Evolutionary conservation across 2,329 filamentous ascomycete species (phyloP), one percentile per base, ranked within the genome.

Genomic region (Trichoderma sp.): DNA sequence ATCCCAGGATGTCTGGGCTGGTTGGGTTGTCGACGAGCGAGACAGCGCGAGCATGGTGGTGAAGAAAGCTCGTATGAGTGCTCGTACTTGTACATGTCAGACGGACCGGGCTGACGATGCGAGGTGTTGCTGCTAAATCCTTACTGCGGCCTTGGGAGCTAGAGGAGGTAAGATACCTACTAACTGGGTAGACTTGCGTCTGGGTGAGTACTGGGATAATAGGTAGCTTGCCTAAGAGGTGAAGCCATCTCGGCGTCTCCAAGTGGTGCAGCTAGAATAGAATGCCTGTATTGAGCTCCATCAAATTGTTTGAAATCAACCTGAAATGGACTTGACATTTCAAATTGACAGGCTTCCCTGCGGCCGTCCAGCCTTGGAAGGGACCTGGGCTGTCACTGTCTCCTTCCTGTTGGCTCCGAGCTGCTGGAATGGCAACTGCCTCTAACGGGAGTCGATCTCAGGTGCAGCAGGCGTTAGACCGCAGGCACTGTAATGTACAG

Each of bases 321-420:
- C 34, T 36, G 34, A 36, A 36, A 36, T 36, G 34, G 34, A 36
- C 34, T 36, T 36, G 34, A 32, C 55, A 53, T 53, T 58, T 17
- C 55, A 30, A 3, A n/a, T 17, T 13, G 36, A 39, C 36, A 39
- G 39, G 17, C n/a, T 61, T 47, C 55, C 66, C 26, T 34, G 57
- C 20, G 15, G 26, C 32, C 61, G 26, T 30, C n/a, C 66, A 43
- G 53, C 69, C 62, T 32, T 32, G 28, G 50, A 62, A 57, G 36
- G 30, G 26, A 8, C 26, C 50, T 47, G 43, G 43, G 62, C 43
- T 72, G 70, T 69, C 70, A 72, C 70, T 30, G 43, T 43, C 47
- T 57, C 70, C 26, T 69, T 72, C 64, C 58, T 36, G 65, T 72
- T 72, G 70, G 70, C 59, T 59, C 70, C 50, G 23, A 30, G 23